Evolutionary conservation across 2,329 filamentous ascomycete genomes (phyloP).

Genomic region (Teratosphaeria gauchensis): DNA sequence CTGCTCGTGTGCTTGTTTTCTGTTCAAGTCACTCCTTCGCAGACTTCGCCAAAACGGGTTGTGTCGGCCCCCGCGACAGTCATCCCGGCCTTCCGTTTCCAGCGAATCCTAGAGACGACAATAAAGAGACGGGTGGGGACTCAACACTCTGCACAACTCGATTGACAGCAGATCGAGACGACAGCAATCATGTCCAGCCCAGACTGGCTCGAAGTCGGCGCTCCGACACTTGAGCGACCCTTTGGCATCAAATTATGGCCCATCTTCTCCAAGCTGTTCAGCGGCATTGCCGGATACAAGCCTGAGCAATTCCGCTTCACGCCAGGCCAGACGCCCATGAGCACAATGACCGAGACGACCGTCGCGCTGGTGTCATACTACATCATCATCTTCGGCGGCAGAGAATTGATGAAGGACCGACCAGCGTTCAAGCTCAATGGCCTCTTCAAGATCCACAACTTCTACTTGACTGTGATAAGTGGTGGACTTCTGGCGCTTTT

Average conservation of each 20-base stretch:
- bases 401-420: slow-evolving; percentile 83
- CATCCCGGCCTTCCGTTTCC: background rate
- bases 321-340: slow-evolving; percentile 75
- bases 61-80: background rate
- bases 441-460: slow-evolving; percentile 93
- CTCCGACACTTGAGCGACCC: slow-evolving; percentile 79
- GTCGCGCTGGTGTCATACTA: slow-evolving; percentile 85
- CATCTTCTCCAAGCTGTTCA: slow-evolving; percentile 82
- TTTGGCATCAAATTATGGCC: slow-evolving; percentile 78
- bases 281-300: slow-evolving; percentile 66
- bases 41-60: background rate
- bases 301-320: slow-evolving; percentile 79
- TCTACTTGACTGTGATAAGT: slow-evolving; percentile 82
- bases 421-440: slow-evolving; percentile 77
- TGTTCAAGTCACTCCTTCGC: background rate
- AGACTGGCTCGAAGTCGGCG: slow-evolving; percentile 44
- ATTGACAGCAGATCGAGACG: background rate
- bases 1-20: background rate
- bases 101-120: background rate
- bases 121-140: background rate
- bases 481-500: slow-evolving; percentile 72
- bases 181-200: slow-evolving; percentile 4
- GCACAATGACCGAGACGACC: slow-evolving; percentile 73
- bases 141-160: background rate
- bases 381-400: slow-evolving; percentile 81